Evolutionary conservation across 1,284 basidiomycete species (phyloP).

Genomic region (Amylostereum chailletii): DNA sequence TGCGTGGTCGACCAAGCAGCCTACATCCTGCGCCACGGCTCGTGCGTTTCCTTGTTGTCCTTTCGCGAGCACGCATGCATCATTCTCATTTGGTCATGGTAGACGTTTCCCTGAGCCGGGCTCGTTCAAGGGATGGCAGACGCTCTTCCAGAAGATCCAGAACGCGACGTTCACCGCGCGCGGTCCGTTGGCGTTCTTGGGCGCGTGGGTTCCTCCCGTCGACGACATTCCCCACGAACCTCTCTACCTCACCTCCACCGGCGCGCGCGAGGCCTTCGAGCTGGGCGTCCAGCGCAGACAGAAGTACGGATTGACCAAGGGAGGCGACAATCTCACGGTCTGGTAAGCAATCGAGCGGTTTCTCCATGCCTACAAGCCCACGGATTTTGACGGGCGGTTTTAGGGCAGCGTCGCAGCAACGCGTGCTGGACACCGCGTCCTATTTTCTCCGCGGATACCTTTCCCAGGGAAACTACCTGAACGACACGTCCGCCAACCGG

Average conservation of each 20-base stretch:
- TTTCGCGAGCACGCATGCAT: background rate
- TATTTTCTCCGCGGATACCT: slow-evolving; percentile 33
- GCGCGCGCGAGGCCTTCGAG: slow-evolving; percentile 29
- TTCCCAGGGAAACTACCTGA: slow-evolving; percentile 31
- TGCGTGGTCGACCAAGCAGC: slow-evolving; percentile 35
- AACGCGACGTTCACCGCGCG: slow-evolving; percentile 29
- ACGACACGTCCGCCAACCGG: slow-evolving; percentile 21
- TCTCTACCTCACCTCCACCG: slow-evolving; percentile 28
- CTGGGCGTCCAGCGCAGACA: slow-evolving; percentile 31
- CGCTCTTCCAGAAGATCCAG: slow-evolving; percentile 29
- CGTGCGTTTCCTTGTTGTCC: slow-evolving; percentile 20
- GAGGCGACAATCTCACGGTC: slow-evolving; percentile 31
- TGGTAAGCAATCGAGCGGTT: slow-evolving; percentile 21
- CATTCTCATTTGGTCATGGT: background rate
- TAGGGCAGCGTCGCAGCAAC: slow-evolving; percentile 33
- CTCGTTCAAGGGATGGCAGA: slow-evolving; percentile 29
- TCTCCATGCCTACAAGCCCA: background rate
- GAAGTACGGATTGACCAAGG: slow-evolving; percentile 29
- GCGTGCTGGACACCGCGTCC: slow-evolving; percentile 30
- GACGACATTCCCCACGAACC: slow-evolving; percentile 31
- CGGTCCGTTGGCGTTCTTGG: slow-evolving; percentile 31
- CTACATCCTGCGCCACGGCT: slow-evolving; percentile 33
- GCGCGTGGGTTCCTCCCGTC: slow-evolving; percentile 30
- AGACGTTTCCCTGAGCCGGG: slow-evolving; percentile 34
- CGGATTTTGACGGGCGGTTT: background rate